Percentiles rank a stretch among this genome's conserved stretches.
phyloP scores from a whole-genome alignment of 805 yeast species.

The Saccharomycopsis javanensis region DNA sequence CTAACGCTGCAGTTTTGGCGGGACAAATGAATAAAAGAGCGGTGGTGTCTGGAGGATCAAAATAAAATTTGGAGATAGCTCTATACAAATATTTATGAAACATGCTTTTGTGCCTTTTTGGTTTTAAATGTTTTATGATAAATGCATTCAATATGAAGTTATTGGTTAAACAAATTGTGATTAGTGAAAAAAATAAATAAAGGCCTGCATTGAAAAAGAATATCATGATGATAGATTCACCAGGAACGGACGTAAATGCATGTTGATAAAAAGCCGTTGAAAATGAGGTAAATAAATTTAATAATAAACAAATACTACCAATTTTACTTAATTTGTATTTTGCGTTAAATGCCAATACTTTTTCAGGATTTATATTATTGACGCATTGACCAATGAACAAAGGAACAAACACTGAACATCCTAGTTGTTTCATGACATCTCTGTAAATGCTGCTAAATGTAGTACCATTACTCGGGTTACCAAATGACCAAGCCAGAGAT shows the following conservation, averaged over 20 bases:
- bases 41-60: constrained; percentile 61
- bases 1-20: constrained; percentile 88
- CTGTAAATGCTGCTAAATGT: constrained; percentile 51
- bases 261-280: constrained; percentile 80
- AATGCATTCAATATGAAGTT: constrained; percentile 9
- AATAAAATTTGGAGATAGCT: constrained; percentile 44
- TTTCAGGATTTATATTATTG: constrained; percentile 60
- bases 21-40: constrained; percentile 82
- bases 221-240: constrained; percentile 60
- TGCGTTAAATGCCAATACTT: constrained; percentile 48
- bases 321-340: constrained; percentile 58
- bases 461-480: constrained; percentile 61
- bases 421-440: constrained; percentile 80
- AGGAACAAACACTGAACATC: constrained; percentile 76
- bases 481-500: constrained; percentile 54
- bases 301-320: constrained; percentile 68
- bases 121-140: constrained; percentile 4
- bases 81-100: background rate
- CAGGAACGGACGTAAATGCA: constrained; percentile 64
- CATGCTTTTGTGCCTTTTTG: background rate
- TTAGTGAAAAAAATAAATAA: constrained; percentile 61
- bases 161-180: constrained; percentile 53
- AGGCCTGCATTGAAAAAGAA: constrained; percentile 78
- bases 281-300: constrained; percentile 71
- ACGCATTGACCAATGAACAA: constrained; percentile 79